Conservation (phyloP, 164 flowering plant species). For the Aristolochia californica region DNA sequence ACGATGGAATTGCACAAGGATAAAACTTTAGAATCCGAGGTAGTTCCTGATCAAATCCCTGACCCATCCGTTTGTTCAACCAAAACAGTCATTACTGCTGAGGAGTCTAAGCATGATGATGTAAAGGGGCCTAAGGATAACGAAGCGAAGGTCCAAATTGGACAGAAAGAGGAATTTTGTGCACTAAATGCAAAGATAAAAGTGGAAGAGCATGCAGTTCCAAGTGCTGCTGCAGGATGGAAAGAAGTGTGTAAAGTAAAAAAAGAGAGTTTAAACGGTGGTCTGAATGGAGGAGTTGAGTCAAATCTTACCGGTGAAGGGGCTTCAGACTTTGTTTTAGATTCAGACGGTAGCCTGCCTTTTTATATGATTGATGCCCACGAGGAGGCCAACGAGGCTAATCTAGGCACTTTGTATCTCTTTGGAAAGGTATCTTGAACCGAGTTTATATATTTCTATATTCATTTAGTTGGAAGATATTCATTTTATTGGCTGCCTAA, state of each 20-base stretch:
- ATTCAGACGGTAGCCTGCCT: conserved; percentile 72
- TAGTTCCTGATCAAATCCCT: conserved; percentile 3
- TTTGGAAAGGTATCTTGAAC: conserved; percentile 72
- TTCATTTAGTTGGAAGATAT: too few relatives aligned
- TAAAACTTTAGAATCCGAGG: conserved; percentile 6
- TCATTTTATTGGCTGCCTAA: too few relatives aligned
- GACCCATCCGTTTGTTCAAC: conserved; percentile 2
- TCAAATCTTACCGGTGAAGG: conserved; percentile 22
- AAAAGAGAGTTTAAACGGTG: conserved; percentile 16
- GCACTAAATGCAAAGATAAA: conserved; percentile 64
- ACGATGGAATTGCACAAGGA: conserved; percentile 9
- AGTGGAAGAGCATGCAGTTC: conserved; percentile 33
- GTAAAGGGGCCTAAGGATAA: conserved; percentile 1
- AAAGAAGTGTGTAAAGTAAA: conserved; percentile 40
- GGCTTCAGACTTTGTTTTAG: conserved; percentile 49
- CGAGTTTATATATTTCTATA: background rate
- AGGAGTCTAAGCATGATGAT: background rate
- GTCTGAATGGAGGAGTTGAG: conserved; percentile 7
- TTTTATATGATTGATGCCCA: conserved; percentile 85
- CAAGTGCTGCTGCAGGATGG: conserved; percentile 68
- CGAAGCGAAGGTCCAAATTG: conserved; percentile 26
- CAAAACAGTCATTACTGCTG: background rate
- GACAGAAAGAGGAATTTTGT: conserved; percentile 17
- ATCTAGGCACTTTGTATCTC: conserved; percentile 69
- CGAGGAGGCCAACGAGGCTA: conserved; percentile 69